Conservation (phyloP, 1,139 yeast species). For the Magnusiomyces magnusii region DNA sequence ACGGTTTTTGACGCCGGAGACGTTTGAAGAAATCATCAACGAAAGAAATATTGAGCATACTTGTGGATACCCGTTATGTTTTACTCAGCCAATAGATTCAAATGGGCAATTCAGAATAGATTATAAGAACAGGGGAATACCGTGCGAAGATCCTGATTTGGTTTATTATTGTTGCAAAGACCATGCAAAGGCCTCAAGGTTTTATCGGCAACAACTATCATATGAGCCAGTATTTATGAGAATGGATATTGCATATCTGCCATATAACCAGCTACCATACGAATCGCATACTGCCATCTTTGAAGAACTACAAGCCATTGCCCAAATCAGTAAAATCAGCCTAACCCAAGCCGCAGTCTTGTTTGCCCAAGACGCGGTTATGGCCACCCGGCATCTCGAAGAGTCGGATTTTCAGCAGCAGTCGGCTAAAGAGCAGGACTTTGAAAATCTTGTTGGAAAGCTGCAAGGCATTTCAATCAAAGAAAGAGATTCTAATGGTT, state of each 20-base stretch:
- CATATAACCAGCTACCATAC: slow-evolving; percentile 44
- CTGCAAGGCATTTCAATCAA: slow-evolving; percentile 5
- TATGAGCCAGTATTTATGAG: slow-evolving; percentile 67
- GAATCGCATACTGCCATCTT: slow-evolving; percentile 57
- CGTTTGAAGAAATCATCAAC: slow-evolving; percentile 66
- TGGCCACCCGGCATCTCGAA: slow-evolving; percentile 7
- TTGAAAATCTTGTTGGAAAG: slow-evolving; percentile 1
- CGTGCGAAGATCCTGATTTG: slow-evolving; percentile 61
- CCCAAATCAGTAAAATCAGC: slow-evolving; percentile 44
- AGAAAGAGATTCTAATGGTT: slow-evolving; percentile 23
- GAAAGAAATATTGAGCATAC: slow-evolving; percentile 73
- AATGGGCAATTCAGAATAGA: slow-evolving; percentile 28
- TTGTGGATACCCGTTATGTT: slow-evolving; percentile 82
- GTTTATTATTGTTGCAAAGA: slow-evolving; percentile 67
- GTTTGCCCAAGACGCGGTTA: slow-evolving; percentile 18
- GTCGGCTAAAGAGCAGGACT: slow-evolving; percentile 7
- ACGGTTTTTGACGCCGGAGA: slow-evolving; percentile 60
- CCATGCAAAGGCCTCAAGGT: slow-evolving; percentile 77
- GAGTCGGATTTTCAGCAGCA: not conserved
- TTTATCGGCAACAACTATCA: slow-evolving; percentile 66
- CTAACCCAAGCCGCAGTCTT: slow-evolving; percentile 43
- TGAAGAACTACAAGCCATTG: slow-evolving; percentile 62
- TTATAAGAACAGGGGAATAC: slow-evolving; percentile 24
- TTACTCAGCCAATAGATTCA: slow-evolving; percentile 40
- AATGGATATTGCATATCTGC: slow-evolving; percentile 45